Evolutionary conservation across 306 rosid genomes (phyloP), one percentile per base, ranked within the genome.

Genomic region (Gastrolobium bilobum): DNA sequence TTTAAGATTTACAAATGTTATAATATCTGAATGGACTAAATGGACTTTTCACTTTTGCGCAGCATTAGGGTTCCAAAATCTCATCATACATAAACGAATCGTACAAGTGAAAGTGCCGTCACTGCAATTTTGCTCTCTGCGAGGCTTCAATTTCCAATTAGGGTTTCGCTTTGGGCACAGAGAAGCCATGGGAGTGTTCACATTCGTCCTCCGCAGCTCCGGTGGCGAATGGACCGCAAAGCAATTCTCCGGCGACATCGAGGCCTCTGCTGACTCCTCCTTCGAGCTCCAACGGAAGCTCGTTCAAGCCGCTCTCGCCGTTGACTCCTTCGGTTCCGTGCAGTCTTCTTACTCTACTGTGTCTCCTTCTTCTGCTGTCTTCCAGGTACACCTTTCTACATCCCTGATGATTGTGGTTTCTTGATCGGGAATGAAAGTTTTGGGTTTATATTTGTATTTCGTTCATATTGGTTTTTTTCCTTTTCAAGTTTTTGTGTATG

Each of bases 261-360:
- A 94, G 79, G 91, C 92, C 78, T 91, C 95, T 29, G 97, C 90
- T 2, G 15, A 77, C 6, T 79, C 87, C 7, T 58, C 91, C 40
- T 92, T 71, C 79, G 92, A 86, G 5, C 90, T 94, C 68, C 97
- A 94, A 87, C 86, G 93, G 88, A 86, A 81, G 56, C 97, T 94
- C 48, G 95, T 94, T 38, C 84, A 88, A 4, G 29, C 89, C 61
- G 93, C 84, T 38, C 93, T 91, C 72, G 86, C 90, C 71, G 78
- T 37, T 29, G 99, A 94, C 71, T 88, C 88, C 11, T 87, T 90
- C 63, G 97, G 99, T 5, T 88, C 77, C 9, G 92, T 94, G 20
- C 97, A 87, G 85, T 84, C 92, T 62, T 91, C 99, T 33, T 94
- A 80, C 89, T 91, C 99, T 47, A 5, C n/a, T 13, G 66, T 92